These are phyloP conservation scores for Irpex sp. DNA, from an alignment of 1,284 basidiomycete species.

Conservation along the genomic window DNA sequence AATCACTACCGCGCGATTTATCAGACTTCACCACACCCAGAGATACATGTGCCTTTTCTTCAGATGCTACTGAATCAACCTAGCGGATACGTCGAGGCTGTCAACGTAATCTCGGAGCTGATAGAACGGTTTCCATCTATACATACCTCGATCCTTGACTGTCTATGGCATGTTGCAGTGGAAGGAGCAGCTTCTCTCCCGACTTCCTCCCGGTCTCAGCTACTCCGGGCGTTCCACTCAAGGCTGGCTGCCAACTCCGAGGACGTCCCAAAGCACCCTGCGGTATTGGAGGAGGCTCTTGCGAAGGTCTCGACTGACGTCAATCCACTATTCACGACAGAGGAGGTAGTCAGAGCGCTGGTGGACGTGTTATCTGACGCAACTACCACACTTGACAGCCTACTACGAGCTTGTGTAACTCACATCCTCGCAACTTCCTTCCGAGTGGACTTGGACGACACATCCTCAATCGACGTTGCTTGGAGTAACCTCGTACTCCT, in stretches of 20 bases:
- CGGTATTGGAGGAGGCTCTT: not conserved
- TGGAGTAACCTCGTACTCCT: not conserved
- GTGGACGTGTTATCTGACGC: not conserved
- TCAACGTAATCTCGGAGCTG: conserved; percentile 13
- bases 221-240: not conserved
- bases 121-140: conserved; percentile 11
- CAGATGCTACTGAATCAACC: conserved; percentile 17
- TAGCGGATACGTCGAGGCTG: conserved; percentile 7
- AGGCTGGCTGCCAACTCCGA: not conserved
- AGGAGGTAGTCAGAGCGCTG: not conserved
- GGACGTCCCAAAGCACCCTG: not conserved
- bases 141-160: conserved; percentile 22
- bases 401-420: not conserved
- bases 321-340: not conserved
- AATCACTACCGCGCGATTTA: conserved; percentile 20
- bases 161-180: conserved; percentile 28
- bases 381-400: not conserved
- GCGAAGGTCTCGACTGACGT: not conserved
- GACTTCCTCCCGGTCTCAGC: not conserved
- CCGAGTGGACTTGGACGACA: not conserved
- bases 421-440: not conserved
- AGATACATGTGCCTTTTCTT: conserved; percentile 24
- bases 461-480: not conserved
- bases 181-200: not conserved
- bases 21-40: conserved; percentile 9